Base-by-base conservation (phyloP, 2,329 filamentous ascomycete genomes). In the Pseudopithomyces maydicus region DNA sequence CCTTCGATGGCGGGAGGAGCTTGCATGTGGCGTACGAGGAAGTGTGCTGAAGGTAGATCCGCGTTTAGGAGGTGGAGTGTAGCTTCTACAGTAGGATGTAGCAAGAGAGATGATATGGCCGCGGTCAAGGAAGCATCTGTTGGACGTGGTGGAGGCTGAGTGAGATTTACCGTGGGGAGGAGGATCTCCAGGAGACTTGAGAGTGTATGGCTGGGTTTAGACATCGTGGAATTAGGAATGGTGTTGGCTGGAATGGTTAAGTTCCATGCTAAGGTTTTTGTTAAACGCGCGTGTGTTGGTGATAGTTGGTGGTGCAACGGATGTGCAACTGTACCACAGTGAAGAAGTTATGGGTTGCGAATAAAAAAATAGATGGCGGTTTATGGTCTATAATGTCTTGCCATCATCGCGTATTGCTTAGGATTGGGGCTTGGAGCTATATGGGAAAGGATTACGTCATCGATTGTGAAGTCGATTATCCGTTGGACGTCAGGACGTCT, bases 11-110 rank as follows among this genome's bases (percentile, higher is more conserved):
- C 79, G 0, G 82, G 81, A 14, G 75, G 65, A 8, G 77, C 75
- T 66, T 82, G 78, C 80, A 83, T 83, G 61, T 84, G 80, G 1
- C 82, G 76, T 22, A 81, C 74, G 1, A 84, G 74, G 65, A 84
- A 84, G 67, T 85, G 82, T 0, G 82, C 82, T 19, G 73, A 76
- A 4, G 80, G 72, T 0, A 84, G 71, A 65, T 84, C 82, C 58
- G 72, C 69, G 64, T 84, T 84, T 29, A 83, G 70, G 52, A 84
- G 74, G 65, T 84, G 82, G 3, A 84, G 74, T 0, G 79, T 70
- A 10, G 80, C 73, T 74, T 84, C 82, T 36, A 84, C 70, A 14
- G 78, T 76, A 7, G 82, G 81, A 59, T 84, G 81, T 1, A 81
- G 62, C 8, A 64, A 65, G 5, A 79, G 69, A 23, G 65, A 48